Base-by-base conservation (phyloP, 768 basidiomycete species). In the Boletus coccyginus region DNA sequence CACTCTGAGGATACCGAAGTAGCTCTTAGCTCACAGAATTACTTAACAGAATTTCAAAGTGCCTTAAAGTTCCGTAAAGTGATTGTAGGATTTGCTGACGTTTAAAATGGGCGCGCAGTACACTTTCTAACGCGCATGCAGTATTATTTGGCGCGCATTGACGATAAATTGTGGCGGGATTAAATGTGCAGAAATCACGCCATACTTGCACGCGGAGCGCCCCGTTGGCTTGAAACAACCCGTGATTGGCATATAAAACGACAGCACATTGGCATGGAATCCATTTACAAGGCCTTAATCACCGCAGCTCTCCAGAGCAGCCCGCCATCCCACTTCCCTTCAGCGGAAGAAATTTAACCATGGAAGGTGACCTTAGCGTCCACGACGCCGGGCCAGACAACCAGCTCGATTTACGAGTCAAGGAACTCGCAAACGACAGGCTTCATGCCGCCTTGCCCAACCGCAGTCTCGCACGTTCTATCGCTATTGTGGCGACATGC, bases 401-500 rank as follows among this genome's bases (percentile, higher is more conserved):
- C 58, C n/a, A 68, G 60, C 43, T 50, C 46, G 39, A 40, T 32
- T 38, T 49, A 33, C 36, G 38, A 5, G 61, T 54, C 13, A 33
- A 53, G 16, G 62, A 61, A 13, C 35, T 60, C 19, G 21, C 36
- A n/a, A 3, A 13, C 0, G 61, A 70, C 38, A 63, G 55, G 5
- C 11, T 14, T 5, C 39, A 11, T 14, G 21, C 1, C 6, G 19
- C 35, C 1, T 11, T 44, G 0, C 31, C 60, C 3, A 14, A 52
- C 0, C 73, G 65, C 27, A 71, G 74, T 56, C 56, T 56, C 0
- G 49, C 61, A 21, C 69, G 67, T 14, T 64, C 63, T n/a, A 47
- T 70, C 7, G 65, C 65, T 19, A 69, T 75, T 19, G 72, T 74
- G 11, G 62, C 64, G 7, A 73, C 75, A 9, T 75, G 76, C 41